Evolutionary conservation across 2,329 filamentous ascomycete species (phyloP).

Genomic region (Onygena corvina): DNA sequence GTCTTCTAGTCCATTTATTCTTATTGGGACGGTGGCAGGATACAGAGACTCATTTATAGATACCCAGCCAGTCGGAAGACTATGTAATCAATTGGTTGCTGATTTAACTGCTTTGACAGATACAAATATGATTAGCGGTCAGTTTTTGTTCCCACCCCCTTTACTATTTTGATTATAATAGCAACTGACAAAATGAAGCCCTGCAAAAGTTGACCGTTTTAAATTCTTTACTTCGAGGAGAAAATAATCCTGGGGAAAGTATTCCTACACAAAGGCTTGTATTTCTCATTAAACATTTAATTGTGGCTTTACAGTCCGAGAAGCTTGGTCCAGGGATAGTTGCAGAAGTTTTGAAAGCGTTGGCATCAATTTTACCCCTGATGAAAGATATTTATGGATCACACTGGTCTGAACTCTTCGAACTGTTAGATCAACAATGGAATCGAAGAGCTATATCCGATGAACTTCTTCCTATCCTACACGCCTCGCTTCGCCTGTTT

Average conservation of each 20-base stretch:
- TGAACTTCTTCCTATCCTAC: constrained; percentile 48
- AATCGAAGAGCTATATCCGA: constrained; percentile 38
- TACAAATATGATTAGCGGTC: constrained; percentile 34
- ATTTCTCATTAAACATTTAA: constrained; percentile 69
- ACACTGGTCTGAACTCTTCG: constrained; percentile 62
- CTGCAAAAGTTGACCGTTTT: constrained; percentile 42
- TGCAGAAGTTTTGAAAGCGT: constrained; percentile 32
- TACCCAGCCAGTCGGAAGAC: constrained; percentile 37
- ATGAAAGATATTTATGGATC: constrained; percentile 76
- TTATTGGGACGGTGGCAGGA: constrained; percentile 39
- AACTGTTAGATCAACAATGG: constrained; percentile 50
- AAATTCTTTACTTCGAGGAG: constrained; percentile 42
- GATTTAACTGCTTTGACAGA: constrained; percentile 45
- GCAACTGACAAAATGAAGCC: constrained; percentile 23
- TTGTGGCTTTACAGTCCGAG: constrained; percentile 55
- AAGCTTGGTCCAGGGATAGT: constrained; percentile 34
- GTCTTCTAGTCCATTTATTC: constrained; percentile 35
- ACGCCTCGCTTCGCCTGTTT: constrained; percentile 62
- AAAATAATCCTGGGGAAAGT: constrained; percentile 35
- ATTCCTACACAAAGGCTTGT: constrained; percentile 54
- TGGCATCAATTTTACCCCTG: constrained; percentile 52
- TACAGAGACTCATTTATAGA: constrained; percentile 39
- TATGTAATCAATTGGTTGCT: constrained; percentile 50
- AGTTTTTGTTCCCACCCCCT: constrained; percentile 11
- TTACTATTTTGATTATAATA: constrained; percentile 11